A percentile compares a stretch with the other conserved stretches of the same genome.
Conservation (phyloP, 225 moss, liverwort and hornwort genomes). For the Thuidium tamariscinum region DNA sequence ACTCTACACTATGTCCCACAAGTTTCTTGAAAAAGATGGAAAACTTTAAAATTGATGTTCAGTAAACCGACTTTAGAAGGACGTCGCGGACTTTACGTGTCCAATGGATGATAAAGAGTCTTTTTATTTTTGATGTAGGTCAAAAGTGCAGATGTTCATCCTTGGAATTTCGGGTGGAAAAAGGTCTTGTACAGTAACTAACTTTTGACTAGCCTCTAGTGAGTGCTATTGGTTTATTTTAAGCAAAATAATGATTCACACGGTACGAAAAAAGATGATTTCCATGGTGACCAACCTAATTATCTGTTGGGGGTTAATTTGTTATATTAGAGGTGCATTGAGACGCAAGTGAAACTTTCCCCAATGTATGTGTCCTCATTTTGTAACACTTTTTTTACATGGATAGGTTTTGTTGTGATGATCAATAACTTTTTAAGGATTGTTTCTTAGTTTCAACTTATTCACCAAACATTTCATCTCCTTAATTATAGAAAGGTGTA, state of each 20-base stretch:
- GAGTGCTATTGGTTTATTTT: too few relatives aligned
- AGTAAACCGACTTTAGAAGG: neutral
- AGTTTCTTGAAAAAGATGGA: neutral
- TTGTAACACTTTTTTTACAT: accelerated
- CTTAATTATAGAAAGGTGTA: neutral
- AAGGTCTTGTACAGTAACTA: too few relatives aligned
- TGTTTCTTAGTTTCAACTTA: neutral
- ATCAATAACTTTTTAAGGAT: neutral
- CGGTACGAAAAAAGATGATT: too few relatives aligned
- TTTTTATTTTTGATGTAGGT: too few relatives aligned
- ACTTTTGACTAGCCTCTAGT: too few relatives aligned
- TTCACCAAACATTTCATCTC: neutral
- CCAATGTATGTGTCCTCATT: accelerated
- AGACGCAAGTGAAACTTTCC: neutral
- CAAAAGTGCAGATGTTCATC: too few relatives aligned
- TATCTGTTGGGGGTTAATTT: neutral
- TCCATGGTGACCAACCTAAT: too few relatives aligned
- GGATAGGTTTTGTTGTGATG: neutral
- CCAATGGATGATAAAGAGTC: neutral
- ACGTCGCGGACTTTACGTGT: accelerated
- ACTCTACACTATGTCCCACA: neutral
- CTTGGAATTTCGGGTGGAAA: too few relatives aligned
- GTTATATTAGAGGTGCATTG: neutral
- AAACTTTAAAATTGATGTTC: neutral
- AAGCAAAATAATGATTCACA: too few relatives aligned